Evolutionary conservation across 768 basidiomycete species (phyloP), one percentile per base, ranked within the genome.

Genomic region (Xerocomellus intermedius): DNA sequence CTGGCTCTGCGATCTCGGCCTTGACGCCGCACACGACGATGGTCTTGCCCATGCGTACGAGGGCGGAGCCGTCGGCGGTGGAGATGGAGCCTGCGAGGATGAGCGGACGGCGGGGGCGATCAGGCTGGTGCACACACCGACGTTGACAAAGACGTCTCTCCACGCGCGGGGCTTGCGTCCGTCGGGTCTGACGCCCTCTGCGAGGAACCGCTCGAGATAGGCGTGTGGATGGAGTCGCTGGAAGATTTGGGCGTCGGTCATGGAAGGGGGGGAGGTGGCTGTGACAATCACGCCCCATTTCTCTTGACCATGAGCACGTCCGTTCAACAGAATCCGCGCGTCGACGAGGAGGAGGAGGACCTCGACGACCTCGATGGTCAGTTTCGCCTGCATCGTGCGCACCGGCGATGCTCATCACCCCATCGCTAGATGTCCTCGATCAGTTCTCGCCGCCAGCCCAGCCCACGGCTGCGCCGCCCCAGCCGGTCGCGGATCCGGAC

Each of bases 21-120:
- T 97, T 98, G 60, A 99, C 84, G 1, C 97, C 97, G 64, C 95
- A 98, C 0, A 98, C 91, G 36, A 98, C 78, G 1, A 93, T 98
- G n/a, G 96, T 97, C 44, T 91, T 82, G 19, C 97, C 97, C 55
- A 98, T 69, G 26, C 93, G 78, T 5, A 98, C 91, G 38, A 99
- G 85, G 0, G 95, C 86, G 5, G 94, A 97, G 0, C 95, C 94
- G 58, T 94, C 82, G 0, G 97, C 94, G 0, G 97, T 98, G 1
- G 91, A 87, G 74, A 99, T 89, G 3, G 95, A 96, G 48, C 94
- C 94, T 95, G 19, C 14, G 19, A 48, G 1, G 47, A 48, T 26
- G 30, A 50, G 32, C 12, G 9, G 17, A 21, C 5, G 26, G 28
- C 5, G n/a, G n/a, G 8, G 21, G 8, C 12, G 21, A 33, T 14